Base-by-base conservation (phyloP, 352 stramenopile species). In the Peronosclerospora sorghi region DNA sequence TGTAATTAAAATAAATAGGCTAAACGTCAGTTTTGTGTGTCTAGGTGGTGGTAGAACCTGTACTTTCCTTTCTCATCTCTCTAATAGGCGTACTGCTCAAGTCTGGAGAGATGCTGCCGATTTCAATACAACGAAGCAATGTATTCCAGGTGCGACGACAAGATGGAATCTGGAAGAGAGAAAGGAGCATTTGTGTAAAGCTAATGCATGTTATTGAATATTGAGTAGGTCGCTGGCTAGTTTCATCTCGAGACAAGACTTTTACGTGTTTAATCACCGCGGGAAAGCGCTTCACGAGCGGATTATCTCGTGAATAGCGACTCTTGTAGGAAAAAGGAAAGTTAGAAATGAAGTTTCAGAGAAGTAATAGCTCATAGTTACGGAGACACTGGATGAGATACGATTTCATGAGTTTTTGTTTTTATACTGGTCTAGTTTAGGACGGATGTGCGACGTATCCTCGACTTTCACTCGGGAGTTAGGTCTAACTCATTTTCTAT, bases 261-360 rank as follows among this genome's bases (percentile, higher is more conserved):
- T 89, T 52, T 58, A 79, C 55, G 72, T 86, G 55, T 89, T 86
- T 59, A 86, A 85, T 56, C 77, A 89, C 58, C 73, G 77, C 48
- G 73, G 62, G 41, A 77, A 83, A 55, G 64, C 73, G 28, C 61
- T 89, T 30, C 71, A 82, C 65, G 85, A 83, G 54, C 72, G 68
- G 32, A 60, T 83, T 32, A 65, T 66, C 10, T 65, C 53, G 28
- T 65, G 12, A 32, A 18, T n/a, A n/a, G n/a, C n/a, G n/a, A n/a
- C n/a, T n/a, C n/a, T 8, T 21, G 19, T 18, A 29, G 10, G 10
- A 8, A 10, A 8, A 28, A 3, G n/a, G 5, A 1, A 15, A 17
- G 37, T 12, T 8, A 35, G 5, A 32, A 48, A 28, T 30, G 40
- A 34, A 9, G 2, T 4, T 34, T 26, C 21, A n/a, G n/a, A n/a